Percentiles rank a stretch among this genome's conserved stretches.
Conservation (phyloP, 2,329 filamentous ascomycete species). For the Fusarium protoensiforme region DNA sequence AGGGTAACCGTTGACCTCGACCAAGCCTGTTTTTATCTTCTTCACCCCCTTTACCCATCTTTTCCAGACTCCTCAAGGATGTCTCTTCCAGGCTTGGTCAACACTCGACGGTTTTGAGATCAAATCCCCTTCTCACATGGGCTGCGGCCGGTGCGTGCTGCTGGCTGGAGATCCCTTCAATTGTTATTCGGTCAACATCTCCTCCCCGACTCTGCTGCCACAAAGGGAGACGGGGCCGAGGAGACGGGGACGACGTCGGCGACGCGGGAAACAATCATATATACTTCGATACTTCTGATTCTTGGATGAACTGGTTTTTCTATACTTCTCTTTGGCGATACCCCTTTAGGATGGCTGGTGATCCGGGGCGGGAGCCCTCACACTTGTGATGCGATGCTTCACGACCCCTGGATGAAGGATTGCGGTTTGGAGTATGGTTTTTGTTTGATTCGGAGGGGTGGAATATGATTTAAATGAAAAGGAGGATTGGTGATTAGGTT, state of each 20-base stretch:
- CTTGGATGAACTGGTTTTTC: constrained; percentile 37
- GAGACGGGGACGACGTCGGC: constrained; percentile 40
- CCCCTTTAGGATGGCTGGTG: constrained; percentile 45
- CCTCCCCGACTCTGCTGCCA: constrained; percentile 40
- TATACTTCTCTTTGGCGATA: constrained; percentile 50
- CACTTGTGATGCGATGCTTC: not conserved
- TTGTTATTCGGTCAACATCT: constrained; percentile 40
- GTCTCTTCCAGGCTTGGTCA: constrained; percentile 27
- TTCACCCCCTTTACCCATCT: not conserved
- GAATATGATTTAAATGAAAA: constrained; percentile 38
- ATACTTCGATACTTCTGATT: constrained; percentile 39
- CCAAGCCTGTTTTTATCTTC: constrained; percentile 18
- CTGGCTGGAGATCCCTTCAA: constrained; percentile 38
- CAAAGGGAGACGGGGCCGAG: constrained; percentile 32
- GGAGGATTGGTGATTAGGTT: constrained; percentile 42
- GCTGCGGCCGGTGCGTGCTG: constrained; percentile 25
- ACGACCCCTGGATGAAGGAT: constrained; percentile 38
- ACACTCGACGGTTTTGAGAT: constrained; percentile 39
- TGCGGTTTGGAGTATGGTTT: constrained; percentile 45
- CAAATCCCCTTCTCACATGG: constrained; percentile 20
- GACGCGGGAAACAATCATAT: constrained; percentile 39
- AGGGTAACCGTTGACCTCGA: constrained; percentile 33
- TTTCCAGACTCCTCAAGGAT: not conserved
- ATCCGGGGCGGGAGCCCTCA: constrained; percentile 14
- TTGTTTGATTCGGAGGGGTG: constrained; percentile 45